These are phyloP conservation scores for Novakomyces olei DNA, from an alignment of 805 yeast genomes.

Conservation along the genomic window DNA sequence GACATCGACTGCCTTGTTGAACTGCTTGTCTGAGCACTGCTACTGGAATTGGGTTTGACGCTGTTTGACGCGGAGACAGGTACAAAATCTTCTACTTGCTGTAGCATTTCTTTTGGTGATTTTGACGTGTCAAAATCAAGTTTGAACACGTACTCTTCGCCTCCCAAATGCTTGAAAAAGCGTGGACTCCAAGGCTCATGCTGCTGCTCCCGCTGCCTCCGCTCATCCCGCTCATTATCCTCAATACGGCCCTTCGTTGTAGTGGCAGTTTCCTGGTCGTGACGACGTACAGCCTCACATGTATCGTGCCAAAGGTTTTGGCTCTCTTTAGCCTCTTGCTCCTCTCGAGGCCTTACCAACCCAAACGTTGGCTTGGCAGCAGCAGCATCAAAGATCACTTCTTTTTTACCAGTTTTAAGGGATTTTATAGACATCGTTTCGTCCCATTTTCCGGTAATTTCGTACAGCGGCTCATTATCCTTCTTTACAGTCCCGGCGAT, in stretches of 20 bases:
- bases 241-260: constrained; percentile 74
- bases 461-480: constrained; percentile 35
- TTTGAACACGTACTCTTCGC: constrained; percentile 6
- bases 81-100: too few relatives aligned
- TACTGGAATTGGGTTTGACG: too few relatives aligned
- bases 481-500: constrained; percentile 53
- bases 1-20: too few relatives aligned
- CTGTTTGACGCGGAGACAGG: too few relatives aligned
- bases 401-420: constrained; percentile 24
- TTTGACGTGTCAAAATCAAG: too few relatives aligned
- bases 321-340: constrained; percentile 67
- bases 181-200: constrained; percentile 67
- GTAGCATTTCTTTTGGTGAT: too few relatives aligned
- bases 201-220: constrained; percentile 52
- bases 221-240: constrained; percentile 54
- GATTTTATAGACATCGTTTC: constrained; percentile 53
- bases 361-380: constrained; percentile 36
- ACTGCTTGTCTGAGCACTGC: too few relatives aligned
- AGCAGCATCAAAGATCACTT: constrained; percentile 38
- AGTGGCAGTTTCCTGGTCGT: constrained; percentile 71
- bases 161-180: constrained; percentile 33
- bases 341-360: constrained; percentile 48
- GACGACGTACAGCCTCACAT: constrained; percentile 49
- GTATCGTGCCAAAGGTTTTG: constrained; percentile 68
- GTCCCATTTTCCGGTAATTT: constrained; percentile 82